These are phyloP conservation scores for Nakazawaea populi DNA, from an alignment of 805 yeast genomes.

Conservation along the genomic window DNA sequence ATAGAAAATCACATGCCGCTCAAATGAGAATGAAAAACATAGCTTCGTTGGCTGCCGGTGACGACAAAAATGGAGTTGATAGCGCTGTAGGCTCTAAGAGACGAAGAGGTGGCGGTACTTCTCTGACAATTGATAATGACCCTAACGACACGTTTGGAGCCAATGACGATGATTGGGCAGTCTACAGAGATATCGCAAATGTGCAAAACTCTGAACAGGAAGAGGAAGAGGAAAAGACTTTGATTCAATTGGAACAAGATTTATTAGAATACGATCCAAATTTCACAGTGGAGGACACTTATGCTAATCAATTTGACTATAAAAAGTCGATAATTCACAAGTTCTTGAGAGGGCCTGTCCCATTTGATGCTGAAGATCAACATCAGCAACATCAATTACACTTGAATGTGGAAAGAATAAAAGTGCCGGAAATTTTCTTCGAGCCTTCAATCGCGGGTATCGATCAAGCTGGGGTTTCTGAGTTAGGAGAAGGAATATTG, in stretches of 20 bases:
- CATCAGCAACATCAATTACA: constrained; percentile 89
- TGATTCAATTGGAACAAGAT: constrained; percentile 63
- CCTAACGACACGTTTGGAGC: constrained; percentile 94
- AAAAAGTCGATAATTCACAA: constrained; percentile 70
- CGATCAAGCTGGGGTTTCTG: constrained; percentile 92
- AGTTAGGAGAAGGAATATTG: constrained; percentile 63
- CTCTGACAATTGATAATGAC: constrained; percentile 77
- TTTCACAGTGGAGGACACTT: constrained; percentile 80
- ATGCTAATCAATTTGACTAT: constrained; percentile 83
- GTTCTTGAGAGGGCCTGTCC: constrained; percentile 86
- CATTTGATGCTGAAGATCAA: constrained; percentile 74
- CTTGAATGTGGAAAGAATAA: constrained; percentile 81
- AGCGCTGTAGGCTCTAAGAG: constrained; percentile 27
- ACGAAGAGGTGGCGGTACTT: constrained; percentile 38
- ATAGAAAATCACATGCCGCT: constrained; percentile 86
- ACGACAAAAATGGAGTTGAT: constrained; percentile 21
- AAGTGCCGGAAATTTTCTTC: constrained; percentile 88
- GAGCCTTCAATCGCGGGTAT: constrained; percentile 93
- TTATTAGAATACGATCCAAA: constrained; percentile 78
- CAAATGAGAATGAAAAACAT: constrained; percentile 89
- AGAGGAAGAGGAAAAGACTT: constrained; percentile 61
- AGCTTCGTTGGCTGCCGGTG: constrained; percentile 80
- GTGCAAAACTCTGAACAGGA: constrained; percentile 75
- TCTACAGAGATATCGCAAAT: constrained; percentile 76
- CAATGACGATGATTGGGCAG: constrained; percentile 92